Base-by-base conservation (phyloP, 2,329 filamentous ascomycete species). In the Magnaporthiopsis poae region DNA sequence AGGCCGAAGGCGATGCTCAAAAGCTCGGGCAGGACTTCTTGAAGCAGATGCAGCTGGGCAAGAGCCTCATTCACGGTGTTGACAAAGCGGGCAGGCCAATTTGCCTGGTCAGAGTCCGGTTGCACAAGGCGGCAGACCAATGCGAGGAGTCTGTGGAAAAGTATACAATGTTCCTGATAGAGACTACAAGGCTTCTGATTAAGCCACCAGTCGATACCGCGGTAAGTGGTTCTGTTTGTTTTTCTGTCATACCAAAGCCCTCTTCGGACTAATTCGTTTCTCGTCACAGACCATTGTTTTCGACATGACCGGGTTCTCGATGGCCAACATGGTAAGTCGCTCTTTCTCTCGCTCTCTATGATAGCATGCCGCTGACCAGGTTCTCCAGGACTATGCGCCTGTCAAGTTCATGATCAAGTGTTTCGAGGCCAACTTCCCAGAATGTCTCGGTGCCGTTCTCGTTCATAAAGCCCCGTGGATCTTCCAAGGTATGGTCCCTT, bases 341-440 rank as follows among this genome's bases (percentile, higher is more conserved):
- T n/a, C 21, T 15, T 29, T 33, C 52, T 62, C 21, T 35, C 11
- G 33, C 18, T 29, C 12, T 27, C 12, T 27, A 13, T 5, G 9
- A 5, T n/a, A n/a, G 13, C 25, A 29, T 27, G 60, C 12, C 31
- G 33, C 35, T 31, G 18, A 21, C 21, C 9, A 18, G 18, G 25
- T 60, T 18, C 25, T 12, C 15, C 67, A 89, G 87, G 95, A 99
- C 77, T 98, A 98, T 76, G 86, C 90, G 0, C 94, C 95, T 0
- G 91, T 99, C 67, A 99, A 96, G 74, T 99, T 98, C 79, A 97
- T 99, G 90, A 97, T 99, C 77, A 96, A 96, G 78, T 96, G 93
- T 77, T 99, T 99, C 74, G 95, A 99, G 80, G 95, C 95, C 68
- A 98, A 99, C 76, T 99, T 98, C 72, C 95, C 95, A 0, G 95